phyloP scores from a whole-genome alignment of 2,329 filamentous ascomycete species.

The Geosmithia putterillii region DNA sequence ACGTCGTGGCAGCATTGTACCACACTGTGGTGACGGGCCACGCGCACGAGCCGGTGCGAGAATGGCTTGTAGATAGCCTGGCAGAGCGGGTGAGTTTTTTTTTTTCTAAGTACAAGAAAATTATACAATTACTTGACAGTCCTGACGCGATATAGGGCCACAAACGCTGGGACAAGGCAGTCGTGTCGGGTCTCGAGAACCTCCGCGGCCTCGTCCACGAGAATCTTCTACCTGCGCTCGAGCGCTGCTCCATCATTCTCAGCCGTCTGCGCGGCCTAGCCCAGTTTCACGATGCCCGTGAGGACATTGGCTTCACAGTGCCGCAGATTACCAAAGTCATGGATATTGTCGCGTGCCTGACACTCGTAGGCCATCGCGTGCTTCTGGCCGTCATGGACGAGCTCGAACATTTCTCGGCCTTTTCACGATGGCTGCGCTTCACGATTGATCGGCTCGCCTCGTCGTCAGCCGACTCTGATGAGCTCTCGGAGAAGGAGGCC shows the following conservation, averaged over 20 bases:
- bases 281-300: conserved; percentile 57
- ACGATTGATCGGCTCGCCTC: conserved; percentile 69
- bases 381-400: conserved; percentile 63
- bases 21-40: conserved; percentile 78
- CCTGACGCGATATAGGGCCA: conserved; percentile 54
- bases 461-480: conserved; percentile 48
- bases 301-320: conserved; percentile 54
- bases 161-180: conserved; percentile 89
- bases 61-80: conserved; percentile 81
- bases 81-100: conserved; percentile 53
- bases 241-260: conserved; percentile 70
- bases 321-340: conserved; percentile 51
- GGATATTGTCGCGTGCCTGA: conserved; percentile 64
- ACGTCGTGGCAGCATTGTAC: conserved; percentile 65
- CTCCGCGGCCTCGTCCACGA: conserved; percentile 72
- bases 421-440: conserved; percentile 73
- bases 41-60: conserved; percentile 60
- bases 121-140: conserved; percentile 5
- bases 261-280: conserved; percentile 76
- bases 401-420: conserved; percentile 62
- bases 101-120: no score
- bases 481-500: conserved; percentile 66
- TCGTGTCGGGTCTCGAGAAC: conserved; percentile 63
- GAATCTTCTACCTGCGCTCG: conserved; percentile 77
- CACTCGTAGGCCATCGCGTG: conserved; percentile 61